A percentile compares a stretch with the other conserved stretches of the same genome.
phyloP scores from a whole-genome alignment of 2,329 filamentous ascomycete species.

The Paraconiothyrium brasiliense region DNA sequence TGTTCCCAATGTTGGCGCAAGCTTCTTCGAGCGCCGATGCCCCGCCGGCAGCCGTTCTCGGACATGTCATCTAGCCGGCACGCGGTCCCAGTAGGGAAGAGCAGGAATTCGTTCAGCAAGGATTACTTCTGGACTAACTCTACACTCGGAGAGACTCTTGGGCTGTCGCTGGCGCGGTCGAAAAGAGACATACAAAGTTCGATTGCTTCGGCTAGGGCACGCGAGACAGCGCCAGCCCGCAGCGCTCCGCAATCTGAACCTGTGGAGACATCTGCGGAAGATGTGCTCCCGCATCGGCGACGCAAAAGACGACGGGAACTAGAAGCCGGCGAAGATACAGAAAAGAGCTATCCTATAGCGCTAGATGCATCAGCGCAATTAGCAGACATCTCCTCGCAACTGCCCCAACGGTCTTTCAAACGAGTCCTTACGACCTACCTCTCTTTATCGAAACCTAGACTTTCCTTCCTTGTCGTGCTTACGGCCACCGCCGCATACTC shows the following conservation, averaged over 20 bases:
- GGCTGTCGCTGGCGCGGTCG: conserved; percentile 30
- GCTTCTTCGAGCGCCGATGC: conserved; percentile 32
- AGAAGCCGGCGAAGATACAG: conserved; percentile 21
- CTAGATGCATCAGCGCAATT: conserved; percentile 70
- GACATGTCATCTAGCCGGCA: conserved; percentile 35
- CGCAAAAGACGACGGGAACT: conserved; percentile 32
- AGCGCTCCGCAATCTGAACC: conserved; percentile 19
- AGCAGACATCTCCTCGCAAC: conserved; percentile 64
- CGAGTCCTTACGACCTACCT: conserved; percentile 83
- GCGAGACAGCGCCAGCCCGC: conserved; percentile 19
- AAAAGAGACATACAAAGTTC: conserved; percentile 44
- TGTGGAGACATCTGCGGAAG: conserved; percentile 25
- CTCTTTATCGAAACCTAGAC: conserved; percentile 92
- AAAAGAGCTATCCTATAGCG: conserved; percentile 51
- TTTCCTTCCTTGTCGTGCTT: conserved; percentile 90
- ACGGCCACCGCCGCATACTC: conserved; percentile 91
- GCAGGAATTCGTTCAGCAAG: conserved; percentile 44
- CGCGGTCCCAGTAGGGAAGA: conserved; percentile 40
- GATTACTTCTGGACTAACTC: conserved; percentile 53
- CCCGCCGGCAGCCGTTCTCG: conserved; percentile 40
- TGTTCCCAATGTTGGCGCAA: conserved; percentile 48
- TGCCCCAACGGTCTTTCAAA: conserved; percentile 65
- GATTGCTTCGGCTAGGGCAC: conserved; percentile 28
- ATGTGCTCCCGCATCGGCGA: conserved; percentile 48
- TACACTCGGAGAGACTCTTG: conserved; percentile 43